A percentile compares a stretch with the other conserved stretches of the same genome.
phyloP scores from a whole-genome alignment of 75 land plant species.

The Gnetum montanum region DNA sequence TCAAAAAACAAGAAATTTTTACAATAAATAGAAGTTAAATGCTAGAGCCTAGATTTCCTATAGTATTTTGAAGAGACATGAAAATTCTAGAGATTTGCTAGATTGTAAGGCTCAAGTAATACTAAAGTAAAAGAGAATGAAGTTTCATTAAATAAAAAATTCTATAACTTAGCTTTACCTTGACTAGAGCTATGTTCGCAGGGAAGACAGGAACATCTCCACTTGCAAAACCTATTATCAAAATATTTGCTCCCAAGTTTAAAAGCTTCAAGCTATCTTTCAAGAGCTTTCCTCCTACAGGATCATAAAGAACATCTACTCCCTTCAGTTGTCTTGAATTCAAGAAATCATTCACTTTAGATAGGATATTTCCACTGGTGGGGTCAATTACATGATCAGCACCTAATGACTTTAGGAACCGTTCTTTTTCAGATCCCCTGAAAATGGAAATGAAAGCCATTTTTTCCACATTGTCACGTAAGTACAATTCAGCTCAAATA shows the following conservation, averaged over 20 bases:
- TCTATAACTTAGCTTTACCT: no score
- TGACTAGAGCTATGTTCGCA: slow-evolving; percentile 91
- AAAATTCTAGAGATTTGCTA: no score
- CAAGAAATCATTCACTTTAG: slow-evolving; percentile 56
- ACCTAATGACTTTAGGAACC: slow-evolving; percentile 58
- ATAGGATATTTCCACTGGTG: slow-evolving; percentile 35
- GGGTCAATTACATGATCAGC: slow-evolving; percentile 80
- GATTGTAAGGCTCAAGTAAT: no score
- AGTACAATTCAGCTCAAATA: no score
- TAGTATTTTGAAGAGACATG: no score
- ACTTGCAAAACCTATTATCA: slow-evolving; percentile 90
- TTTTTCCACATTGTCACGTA: no score
- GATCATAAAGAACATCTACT: slow-evolving; percentile 97
- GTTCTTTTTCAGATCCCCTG: slow-evolving; percentile 79
- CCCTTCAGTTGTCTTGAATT: slow-evolving; percentile 75
- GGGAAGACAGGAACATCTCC: slow-evolving; percentile 92
- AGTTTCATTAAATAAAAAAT: no score
- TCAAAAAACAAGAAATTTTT: no score
- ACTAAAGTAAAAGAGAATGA: no score
- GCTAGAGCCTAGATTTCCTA: no score
- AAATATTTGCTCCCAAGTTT: slow-evolving; percentile 87
- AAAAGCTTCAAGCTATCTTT: slow-evolving; percentile 84
- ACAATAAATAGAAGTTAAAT: no score
- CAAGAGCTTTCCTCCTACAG: slow-evolving; percentile 87
- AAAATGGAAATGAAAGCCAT: slow-evolving; percentile 5